These are phyloP conservation scores for Erigeron philadelphicus DNA, from an alignment of 140 eudicot genomes.

Conservation along the genomic window DNA sequence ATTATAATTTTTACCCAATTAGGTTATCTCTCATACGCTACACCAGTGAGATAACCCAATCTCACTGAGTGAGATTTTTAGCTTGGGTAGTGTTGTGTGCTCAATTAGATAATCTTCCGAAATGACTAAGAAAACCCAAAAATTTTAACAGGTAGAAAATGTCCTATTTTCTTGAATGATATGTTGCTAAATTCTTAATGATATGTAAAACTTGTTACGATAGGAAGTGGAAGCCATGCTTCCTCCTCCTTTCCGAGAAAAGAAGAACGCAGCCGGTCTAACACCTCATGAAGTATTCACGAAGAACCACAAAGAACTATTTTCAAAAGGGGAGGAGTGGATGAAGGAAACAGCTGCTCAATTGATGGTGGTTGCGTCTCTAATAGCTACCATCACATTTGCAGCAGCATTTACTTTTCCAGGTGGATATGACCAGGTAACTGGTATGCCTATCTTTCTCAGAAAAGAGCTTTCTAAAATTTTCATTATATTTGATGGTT, in stretches of 20 bases:
- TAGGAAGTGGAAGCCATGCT: background rate
- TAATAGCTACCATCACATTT: slow-evolving; percentile 2
- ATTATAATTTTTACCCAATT: no score
- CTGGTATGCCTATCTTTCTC: background rate
- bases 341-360: slow-evolving; percentile 15
- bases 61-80: no score
- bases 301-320: slow-evolving; percentile 8
- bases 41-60: no score
- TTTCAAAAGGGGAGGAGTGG: slow-evolving; percentile 13
- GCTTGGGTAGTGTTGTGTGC: no score
- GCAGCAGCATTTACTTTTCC: background rate
- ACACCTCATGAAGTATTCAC: background rate
- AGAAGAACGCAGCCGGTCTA: slow-evolving; percentile 9
- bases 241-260: slow-evolving; percentile 6
- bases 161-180: background rate
- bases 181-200: background rate
- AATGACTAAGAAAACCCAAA: background rate
- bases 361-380: slow-evolving; percentile 5
- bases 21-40: no score
- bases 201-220: background rate
- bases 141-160: background rate
- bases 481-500: background rate
- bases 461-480: background rate
- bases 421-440: background rate
- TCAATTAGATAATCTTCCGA: background rate